Evolutionary conservation across 2,329 filamentous ascomycete species (phyloP), one percentile per base, ranked within the genome.

Genomic region (Didymella segeticola): DNA sequence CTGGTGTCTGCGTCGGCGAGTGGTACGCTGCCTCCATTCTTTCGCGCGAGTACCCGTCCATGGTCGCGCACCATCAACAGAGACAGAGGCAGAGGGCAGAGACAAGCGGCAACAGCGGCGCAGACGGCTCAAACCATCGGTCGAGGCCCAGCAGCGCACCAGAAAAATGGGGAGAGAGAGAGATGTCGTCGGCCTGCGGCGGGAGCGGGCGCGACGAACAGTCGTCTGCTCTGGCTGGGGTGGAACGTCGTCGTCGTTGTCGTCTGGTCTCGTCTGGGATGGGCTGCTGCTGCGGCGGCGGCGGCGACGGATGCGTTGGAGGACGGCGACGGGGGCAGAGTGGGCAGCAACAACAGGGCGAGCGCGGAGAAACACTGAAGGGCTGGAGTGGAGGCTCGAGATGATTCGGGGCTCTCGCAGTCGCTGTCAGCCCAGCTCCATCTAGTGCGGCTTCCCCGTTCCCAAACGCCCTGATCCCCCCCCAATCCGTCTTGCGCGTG

Each of bases 1-100:
- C 50, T 43, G 61, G 61, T 63, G 71, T 68, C 62, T 74, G 71
- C 62, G 67, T 66, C 53, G 72, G 70, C 62, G 72, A 74, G 57
- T 67, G 64, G 68, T 72, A 73, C 66, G 71, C 66, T 69, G 65
- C 62, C 59, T 64, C 64, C 66, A 66, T 70, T 63, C 66, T 70
- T 60, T 73, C 69, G 48, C 54, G 56, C 57, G 66, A 65, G 49
- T 72, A 66, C 52, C 70, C 67, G 58, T 69, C 64, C 56, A 64
- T 62, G 57, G 60, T 60, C 57, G 51, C 53, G 46, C 53, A 50
- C 46, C 47, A 37, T 37, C 41, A 52, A 47, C 38, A 43, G 47
- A 38, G 22, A 50, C n/a, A n/a, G n/a, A n/a, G n/a, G n/a, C n/a
- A n/a, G n/a, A n/a, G n/a, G n/a, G n/a, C n/a, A n/a, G n/a, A n/a